Evolutionary conservation across 805 yeast genomes (phyloP), one percentile per base, ranked within the genome.

Genomic region (Sugiyamaella chiloensis): DNA sequence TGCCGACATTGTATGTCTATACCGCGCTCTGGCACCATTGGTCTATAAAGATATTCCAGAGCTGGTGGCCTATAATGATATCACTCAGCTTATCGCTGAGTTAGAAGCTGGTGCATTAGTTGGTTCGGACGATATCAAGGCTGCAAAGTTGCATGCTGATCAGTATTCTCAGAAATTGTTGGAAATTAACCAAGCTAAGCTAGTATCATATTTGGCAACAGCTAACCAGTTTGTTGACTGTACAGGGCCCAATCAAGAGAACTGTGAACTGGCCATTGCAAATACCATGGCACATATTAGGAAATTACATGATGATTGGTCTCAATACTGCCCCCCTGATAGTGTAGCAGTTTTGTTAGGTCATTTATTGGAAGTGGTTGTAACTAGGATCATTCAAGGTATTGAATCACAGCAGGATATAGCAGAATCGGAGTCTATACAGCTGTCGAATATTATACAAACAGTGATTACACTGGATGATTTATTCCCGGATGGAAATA

Each of bases 381-480:
- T 60, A 2, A 51, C 52, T 4, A 31, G 53, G 3, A 44, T 61
- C 3, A 53, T 60, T 12, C 30, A 32, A 1, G 46, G 43, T 4
- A 48, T 65, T 5, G 60, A 55, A 34, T 40, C 50, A 2, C 44
- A 50, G 29, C 48, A 42, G n/a, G 68, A 61, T 21, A 64, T 66
- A 37, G 54, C 67, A 1, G 67, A 56, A 26, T 53, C 43, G 11
- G 68, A 66, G 26, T 52, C 54, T 7, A 46, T 35, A 12, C 60
- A 57, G 23, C 46, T 58, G 21, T 42, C 57, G 14, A 42, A 47
- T 19, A 40, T 56, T 9, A 43, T 57, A 11, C 35, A 46, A 26
- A 23, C 40, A n/a, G 48, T 57, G 11, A 35, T 47, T 4, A 17
- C 17, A 3, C 36, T 58, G 2, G 56, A 50, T n/a, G 48, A 36